These are phyloP conservation scores for Cryptosporidium andersoni DNA, from an alignment of 169 alveolate genomes.

Conservation along the genomic window DNA sequence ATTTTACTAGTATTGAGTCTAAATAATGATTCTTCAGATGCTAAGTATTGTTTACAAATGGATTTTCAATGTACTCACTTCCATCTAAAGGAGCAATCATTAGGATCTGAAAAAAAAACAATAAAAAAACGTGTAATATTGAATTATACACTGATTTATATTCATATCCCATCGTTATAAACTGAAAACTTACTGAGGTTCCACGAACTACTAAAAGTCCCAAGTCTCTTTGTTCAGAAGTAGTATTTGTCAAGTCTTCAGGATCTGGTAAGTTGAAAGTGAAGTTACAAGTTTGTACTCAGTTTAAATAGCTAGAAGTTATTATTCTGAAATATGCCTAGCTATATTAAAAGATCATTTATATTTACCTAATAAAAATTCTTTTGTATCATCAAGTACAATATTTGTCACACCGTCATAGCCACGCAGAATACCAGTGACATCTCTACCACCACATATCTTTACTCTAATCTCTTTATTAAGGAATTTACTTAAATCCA, in stretches of 20 bases:
- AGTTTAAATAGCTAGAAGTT: neutral
- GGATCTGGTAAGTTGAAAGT: neutral
- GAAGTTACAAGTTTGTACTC: neutral
- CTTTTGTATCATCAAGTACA: conserved; percentile 93
- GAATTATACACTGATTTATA: neutral
- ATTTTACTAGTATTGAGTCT: neutral
- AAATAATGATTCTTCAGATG: neutral
- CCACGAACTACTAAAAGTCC: conserved; percentile 53
- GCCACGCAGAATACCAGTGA: conserved; percentile 87
- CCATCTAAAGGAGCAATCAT: conserved; percentile 68
- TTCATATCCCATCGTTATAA: neutral
- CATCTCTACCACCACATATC: conserved; percentile 85
- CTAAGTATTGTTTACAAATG: conserved; percentile 12
- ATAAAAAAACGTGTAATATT: neutral
- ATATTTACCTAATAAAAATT: conserved; percentile 77
- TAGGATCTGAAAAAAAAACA: conserved; percentile 11
- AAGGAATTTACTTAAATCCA: conserved; percentile 45
- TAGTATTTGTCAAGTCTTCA: neutral
- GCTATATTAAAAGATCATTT: neutral
- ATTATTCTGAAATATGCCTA: neutral
- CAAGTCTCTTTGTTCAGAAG: conserved; percentile 9
- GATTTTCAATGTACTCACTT: conserved; percentile 44
- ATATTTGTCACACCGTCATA: conserved; percentile 89
- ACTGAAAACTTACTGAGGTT: conserved; percentile 60
- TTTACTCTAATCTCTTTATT: conserved; percentile 58